Conservation (phyloP, 495 filamentous ascomycete species). For the Bathelium albidoporum region DNA sequence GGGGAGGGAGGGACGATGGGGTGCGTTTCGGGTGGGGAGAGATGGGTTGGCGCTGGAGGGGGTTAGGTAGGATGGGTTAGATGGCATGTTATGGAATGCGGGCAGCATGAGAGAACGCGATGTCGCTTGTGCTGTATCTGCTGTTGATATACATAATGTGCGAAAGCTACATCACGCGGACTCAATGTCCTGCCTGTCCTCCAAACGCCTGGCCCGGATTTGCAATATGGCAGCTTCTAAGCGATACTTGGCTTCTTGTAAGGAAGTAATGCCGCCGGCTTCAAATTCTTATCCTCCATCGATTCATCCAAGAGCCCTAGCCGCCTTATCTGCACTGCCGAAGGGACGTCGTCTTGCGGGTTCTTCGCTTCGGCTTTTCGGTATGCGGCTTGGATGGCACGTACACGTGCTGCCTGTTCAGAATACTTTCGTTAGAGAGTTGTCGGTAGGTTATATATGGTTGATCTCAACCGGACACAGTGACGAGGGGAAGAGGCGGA, state of each 20-base stretch:
- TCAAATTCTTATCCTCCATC: constrained; percentile 64
- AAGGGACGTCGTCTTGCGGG: constrained; percentile 63
- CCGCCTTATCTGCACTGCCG: constrained; percentile 69
- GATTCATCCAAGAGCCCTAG: constrained; percentile 65
- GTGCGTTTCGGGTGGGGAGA: neutral
- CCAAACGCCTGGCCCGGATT: neutral
- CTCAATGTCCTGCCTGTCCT: neutral
- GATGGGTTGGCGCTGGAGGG: constrained; percentile 5
- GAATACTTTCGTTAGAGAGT: no score
- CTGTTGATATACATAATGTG: no score
- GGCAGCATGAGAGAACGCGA: neutral
- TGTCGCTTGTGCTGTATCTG: neutral
- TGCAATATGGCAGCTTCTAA: neutral
- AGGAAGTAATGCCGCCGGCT: constrained; percentile 24
- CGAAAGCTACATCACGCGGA: neutral
- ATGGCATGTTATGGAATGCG: neutral
- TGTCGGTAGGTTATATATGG: neutral
- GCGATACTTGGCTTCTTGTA: neutral
- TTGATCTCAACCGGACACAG: constrained; percentile 6
- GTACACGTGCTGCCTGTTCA: constrained; percentile 67
- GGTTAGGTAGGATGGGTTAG: neutral
- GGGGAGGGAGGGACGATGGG: constrained; percentile 20
- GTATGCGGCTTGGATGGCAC: constrained; percentile 75
- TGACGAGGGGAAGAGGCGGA: neutral
- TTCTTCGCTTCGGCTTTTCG: constrained; percentile 66